Percentiles rank a stretch among this genome's conserved stretches.
Evolutionary conservation across 495 filamentous ascomycete species (phyloP).

Genomic region (Hypoxylon lenormandii): DNA sequence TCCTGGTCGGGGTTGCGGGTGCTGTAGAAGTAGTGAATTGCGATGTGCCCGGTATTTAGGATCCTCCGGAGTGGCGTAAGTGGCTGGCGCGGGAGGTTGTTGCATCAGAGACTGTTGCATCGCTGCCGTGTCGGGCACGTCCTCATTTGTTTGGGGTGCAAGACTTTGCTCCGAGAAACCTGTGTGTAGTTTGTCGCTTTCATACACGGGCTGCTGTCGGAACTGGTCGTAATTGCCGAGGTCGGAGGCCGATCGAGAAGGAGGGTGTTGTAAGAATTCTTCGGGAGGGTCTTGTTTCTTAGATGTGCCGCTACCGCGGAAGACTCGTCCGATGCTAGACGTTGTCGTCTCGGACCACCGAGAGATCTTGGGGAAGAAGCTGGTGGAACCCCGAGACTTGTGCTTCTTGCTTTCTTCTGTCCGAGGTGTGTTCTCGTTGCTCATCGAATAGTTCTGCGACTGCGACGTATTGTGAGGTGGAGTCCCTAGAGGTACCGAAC

Average conservation of each 20-base stretch:
- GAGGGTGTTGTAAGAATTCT: constrained; percentile 54
- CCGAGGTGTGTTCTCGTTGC: constrained; percentile 79
- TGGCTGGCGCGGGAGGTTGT: constrained; percentile 49
- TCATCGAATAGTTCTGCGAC: constrained; percentile 56
- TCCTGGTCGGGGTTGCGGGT: constrained; percentile 88
- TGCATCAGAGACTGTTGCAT: constrained; percentile 40
- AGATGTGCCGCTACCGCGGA: constrained; percentile 63
- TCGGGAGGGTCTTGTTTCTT: constrained; percentile 60
- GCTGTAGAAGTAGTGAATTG: constrained; percentile 86
- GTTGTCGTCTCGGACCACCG: constrained; percentile 97
- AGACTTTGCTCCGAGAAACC: constrained; percentile 68
- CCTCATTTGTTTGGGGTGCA: constrained; percentile 26
- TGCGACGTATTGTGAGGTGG: constrained; percentile 69
- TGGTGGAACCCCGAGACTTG: constrained; percentile 86
- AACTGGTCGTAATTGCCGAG: constrained; percentile 73
- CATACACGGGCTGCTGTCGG: constrained; percentile 72
- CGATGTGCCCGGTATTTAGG: constrained; percentile 93
- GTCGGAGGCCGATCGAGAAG: constrained; percentile 79
- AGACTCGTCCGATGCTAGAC: constrained; percentile 68
- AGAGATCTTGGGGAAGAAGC: constrained; percentile 90
- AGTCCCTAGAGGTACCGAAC: constrained; percentile 75
- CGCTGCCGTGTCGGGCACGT: constrained; percentile 15
- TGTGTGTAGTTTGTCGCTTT: constrained; percentile 78
- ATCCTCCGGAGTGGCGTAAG: constrained; percentile 73
- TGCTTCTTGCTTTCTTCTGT: constrained; percentile 87